Evolutionary conservation across 2,329 filamentous ascomycete species (phyloP).

Genomic region (Phyllosticta paracitricarpa): DNA sequence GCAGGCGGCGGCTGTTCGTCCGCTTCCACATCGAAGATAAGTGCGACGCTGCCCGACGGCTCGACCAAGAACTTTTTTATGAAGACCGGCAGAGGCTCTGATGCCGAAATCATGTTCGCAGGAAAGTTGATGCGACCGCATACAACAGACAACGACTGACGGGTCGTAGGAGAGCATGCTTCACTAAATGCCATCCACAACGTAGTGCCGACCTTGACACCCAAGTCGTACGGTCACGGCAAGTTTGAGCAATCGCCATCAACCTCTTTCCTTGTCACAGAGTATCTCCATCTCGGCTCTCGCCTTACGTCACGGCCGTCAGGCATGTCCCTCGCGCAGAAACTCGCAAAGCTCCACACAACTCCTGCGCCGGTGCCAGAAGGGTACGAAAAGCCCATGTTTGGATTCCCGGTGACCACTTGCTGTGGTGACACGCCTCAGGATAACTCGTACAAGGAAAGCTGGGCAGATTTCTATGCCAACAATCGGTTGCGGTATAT

Average conservation of each 20-base stretch:
- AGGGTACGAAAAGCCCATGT: constrained; percentile 51
- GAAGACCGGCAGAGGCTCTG: constrained; percentile 54
- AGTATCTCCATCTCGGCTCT: constrained; percentile 57
- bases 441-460: constrained; percentile 60
- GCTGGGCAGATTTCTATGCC: constrained; percentile 81
- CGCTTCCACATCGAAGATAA: constrained; percentile 55
- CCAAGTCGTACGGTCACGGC: constrained; percentile 65
- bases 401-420: constrained; percentile 76
- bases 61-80: constrained; percentile 54
- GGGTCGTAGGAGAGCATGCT: constrained; percentile 58
- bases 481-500: constrained; percentile 63
- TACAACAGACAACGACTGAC: background rate
- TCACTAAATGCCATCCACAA: constrained; percentile 74
- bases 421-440: constrained; percentile 81
- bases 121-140: constrained; percentile 33
- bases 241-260: constrained; percentile 38
- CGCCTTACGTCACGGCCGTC: constrained; percentile 21
- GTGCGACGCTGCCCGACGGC: constrained; percentile 37
- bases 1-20: constrained; percentile 56
- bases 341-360: constrained; percentile 70
- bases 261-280: constrained; percentile 54
- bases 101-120: constrained; percentile 59
- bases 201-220: constrained; percentile 64
- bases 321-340: constrained; percentile 56
- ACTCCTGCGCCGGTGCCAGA: constrained; percentile 59